Evolutionary conservation across 345 rosid genomes (phyloP), one percentile per base, ranked within the genome.

Genomic region (Anacardium occidentale): DNA sequence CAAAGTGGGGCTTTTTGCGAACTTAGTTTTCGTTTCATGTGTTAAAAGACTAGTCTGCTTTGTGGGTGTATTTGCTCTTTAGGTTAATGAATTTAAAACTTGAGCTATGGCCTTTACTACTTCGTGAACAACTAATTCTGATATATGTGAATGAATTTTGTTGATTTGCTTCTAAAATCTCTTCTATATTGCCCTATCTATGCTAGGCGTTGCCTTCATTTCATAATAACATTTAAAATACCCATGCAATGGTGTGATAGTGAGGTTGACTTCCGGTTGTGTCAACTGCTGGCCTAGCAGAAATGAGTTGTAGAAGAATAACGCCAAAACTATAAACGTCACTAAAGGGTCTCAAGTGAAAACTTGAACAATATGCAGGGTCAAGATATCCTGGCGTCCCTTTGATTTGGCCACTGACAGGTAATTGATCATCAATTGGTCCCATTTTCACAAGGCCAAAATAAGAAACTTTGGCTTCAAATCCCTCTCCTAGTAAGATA

Each of bases 301-400:
- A 65, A 13, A 87, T 64, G 57, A 89, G 91, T 54, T 87, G 94
- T 56, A 89, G 75, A 50, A 87, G 91, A 44, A 89, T 87, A 18
- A 89, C 91, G 0, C 91, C 91, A 22, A 89, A 87, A 75, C 90
- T 84, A 69, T 81, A 87, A 20, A 83, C 87, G 51, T 84, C 94
- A 45, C 85, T 87, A 14, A 81, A 83, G 7, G 86, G 86, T 68
- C 86, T 84, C 64, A 85, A 71, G 71, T 89, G 90, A 52, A 69
- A 80, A 62, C 83, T 87, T 1, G 84, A 77, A 55, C 87, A 89
- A 51, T 87, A 85, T 10, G 91, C 88, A 70, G 88, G 93, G 60
- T 86, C 93, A 72, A 86, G 86, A 79, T 86, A 86, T 0, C 90
- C 93, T 1, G 89, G 89, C 3, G 93, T 89, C 42, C 90, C 89